phyloP scores from a whole-genome alignment of 2,329 filamentous ascomycete species.

The Monilinia fructigena region DNA sequence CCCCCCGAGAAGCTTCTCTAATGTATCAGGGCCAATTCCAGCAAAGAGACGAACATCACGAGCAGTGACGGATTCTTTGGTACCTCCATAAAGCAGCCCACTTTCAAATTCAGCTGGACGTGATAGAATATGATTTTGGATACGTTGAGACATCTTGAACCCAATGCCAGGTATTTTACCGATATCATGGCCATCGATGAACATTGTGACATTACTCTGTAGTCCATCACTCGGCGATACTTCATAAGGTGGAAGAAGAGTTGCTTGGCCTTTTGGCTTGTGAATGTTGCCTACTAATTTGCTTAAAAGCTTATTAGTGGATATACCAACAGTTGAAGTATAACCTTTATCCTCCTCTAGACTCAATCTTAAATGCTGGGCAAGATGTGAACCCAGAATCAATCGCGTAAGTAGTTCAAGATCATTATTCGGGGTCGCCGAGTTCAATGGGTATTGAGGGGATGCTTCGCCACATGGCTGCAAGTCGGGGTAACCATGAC shows the following conservation, averaged over 20 bases:
- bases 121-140: constrained; percentile 60
- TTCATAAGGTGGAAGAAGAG: constrained; percentile 65
- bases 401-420: constrained; percentile 50
- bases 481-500: constrained; percentile 44
- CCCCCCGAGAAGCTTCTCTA: constrained; percentile 69
- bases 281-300: constrained; percentile 82
- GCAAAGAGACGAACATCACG: constrained; percentile 62
- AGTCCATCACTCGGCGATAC: constrained; percentile 29
- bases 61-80: constrained; percentile 60
- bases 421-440: constrained; percentile 24
- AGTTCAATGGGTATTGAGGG: not conserved
- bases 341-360: constrained; percentile 78
- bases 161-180: constrained; percentile 84
- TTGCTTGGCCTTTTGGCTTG: constrained; percentile 87
- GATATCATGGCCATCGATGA: constrained; percentile 74
- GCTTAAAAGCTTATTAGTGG: constrained; percentile 80
- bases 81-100: constrained; percentile 49
- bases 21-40: constrained; percentile 58
- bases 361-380: constrained; percentile 67
- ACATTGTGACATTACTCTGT: constrained; percentile 57
- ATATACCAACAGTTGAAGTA: constrained; percentile 83
- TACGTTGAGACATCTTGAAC: constrained; percentile 68
- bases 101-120: constrained; percentile 44
- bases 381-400: constrained; percentile 77
- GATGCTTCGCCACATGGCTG: constrained; percentile 17